phyloP scores from a whole-genome alignment of 1,284 basidiomycete species.

The Leccinum griseonigrum region DNA sequence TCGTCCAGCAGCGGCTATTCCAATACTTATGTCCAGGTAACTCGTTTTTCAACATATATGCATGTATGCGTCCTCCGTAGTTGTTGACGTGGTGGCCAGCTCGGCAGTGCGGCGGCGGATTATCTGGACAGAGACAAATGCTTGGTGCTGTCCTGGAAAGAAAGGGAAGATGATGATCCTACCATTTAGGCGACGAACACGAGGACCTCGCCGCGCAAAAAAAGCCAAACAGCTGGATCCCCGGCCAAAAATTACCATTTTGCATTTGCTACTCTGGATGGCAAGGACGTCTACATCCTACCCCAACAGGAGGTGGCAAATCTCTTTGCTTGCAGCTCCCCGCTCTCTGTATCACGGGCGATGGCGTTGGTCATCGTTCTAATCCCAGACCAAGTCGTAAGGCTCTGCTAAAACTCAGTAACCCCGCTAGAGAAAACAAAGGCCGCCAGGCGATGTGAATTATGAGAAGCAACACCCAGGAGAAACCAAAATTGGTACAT shows the following conservation, averaged over 20 bases:
- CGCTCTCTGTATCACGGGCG: too few species aligned
- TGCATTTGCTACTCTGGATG: too few species aligned
- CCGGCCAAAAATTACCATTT: neutral
- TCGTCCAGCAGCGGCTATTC: constrained; percentile 36
- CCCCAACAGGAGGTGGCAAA: too few species aligned
- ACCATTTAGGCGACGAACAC: constrained; percentile 2
- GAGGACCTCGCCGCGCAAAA: constrained; percentile 10
- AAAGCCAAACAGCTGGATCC: constrained; percentile 25
- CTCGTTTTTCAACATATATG: neutral
- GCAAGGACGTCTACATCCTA: too few species aligned
- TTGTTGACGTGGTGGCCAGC: constrained; percentile 15
- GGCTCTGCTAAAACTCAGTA: too few species aligned
- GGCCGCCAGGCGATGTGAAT: too few species aligned
- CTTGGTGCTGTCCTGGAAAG: constrained; percentile 28
- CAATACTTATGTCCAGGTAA: constrained; percentile 30
- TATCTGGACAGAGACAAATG: constrained; percentile 21
- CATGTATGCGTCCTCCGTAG: neutral
- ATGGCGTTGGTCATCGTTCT: too few species aligned
- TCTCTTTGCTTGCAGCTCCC: too few species aligned
- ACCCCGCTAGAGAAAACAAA: too few species aligned
- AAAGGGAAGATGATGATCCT: constrained; percentile 11
- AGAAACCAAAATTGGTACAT: too few species aligned
- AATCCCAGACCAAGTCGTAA: too few species aligned
- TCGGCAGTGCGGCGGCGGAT: constrained; percentile 24
- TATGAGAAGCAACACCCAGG: too few species aligned